Conservation (phyloP, 352 stramenopile genomes). For the Globisporangium uncinulatum region DNA sequence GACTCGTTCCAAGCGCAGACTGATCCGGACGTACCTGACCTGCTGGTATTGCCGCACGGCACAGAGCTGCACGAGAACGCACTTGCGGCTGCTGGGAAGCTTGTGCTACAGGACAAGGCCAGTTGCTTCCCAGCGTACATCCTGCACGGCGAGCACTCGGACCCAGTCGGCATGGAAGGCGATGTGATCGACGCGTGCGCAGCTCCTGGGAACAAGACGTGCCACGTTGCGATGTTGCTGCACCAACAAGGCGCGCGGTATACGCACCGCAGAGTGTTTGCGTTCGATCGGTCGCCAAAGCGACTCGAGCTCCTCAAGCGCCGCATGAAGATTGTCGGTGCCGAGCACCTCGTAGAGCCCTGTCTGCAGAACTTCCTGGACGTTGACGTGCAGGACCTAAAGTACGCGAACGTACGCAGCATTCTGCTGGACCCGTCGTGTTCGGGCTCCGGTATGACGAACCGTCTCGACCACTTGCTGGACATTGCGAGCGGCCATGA, state of each 20-base stretch:
- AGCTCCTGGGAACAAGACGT: constrained; percentile 98
- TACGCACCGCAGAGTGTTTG: constrained; percentile 84
- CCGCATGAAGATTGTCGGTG: constrained; percentile 81
- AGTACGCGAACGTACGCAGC: constrained; percentile 84
- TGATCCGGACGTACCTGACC: constrained; percentile 85
- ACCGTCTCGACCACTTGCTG: constrained; percentile 89
- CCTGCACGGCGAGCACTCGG: constrained; percentile 73
- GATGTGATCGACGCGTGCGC: constrained; percentile 96
- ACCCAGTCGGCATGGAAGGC: constrained; percentile 38
- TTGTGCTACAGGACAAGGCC: constrained; percentile 97
- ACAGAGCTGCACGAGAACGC: constrained; percentile 84
- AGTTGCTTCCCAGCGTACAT: constrained; percentile 97
- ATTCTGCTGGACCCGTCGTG: constrained; percentile 97
- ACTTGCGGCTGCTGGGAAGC: constrained; percentile 75
- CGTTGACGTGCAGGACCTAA: constrained; percentile 59
- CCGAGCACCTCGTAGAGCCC: constrained; percentile 74
- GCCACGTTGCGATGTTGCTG: constrained; percentile 93
- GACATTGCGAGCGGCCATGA: constrained; percentile 70
- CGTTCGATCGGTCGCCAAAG: constrained; percentile 89
- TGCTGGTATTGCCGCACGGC: constrained; percentile 89
- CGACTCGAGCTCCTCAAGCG: constrained; percentile 86
- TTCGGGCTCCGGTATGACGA: constrained; percentile 95
- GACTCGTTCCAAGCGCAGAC: constrained; percentile 48
- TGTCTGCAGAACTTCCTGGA: constrained; percentile 92
- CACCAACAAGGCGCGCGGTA: constrained; percentile 48